Conservation (phyloP, 768 basidiomycete species). For the Rhizopogon sp. region DNA sequence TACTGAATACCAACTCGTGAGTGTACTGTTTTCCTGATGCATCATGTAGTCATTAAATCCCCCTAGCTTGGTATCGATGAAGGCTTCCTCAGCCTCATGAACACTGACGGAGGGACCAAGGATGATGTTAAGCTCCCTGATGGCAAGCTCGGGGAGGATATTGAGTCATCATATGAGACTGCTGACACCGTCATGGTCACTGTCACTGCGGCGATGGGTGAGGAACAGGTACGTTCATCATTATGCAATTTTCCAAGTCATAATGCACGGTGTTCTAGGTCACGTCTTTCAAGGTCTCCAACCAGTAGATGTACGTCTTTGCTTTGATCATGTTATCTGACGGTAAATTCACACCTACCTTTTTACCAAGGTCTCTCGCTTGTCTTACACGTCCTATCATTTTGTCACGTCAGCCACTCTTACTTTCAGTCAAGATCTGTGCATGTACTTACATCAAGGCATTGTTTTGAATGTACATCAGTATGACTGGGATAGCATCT, state of each 20-base stretch:
- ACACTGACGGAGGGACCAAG: conserved; percentile 70
- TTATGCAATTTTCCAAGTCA: too few relatives aligned
- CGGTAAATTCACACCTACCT: neutral
- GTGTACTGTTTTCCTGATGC: conserved; percentile 15
- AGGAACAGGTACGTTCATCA: conserved; percentile 58
- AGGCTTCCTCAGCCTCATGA: conserved; percentile 94
- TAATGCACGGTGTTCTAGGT: neutral
- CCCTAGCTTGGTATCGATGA: conserved; percentile 84
- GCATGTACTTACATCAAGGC: conserved; percentile 2
- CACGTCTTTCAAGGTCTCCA: neutral
- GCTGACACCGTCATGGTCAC: conserved; percentile 89
- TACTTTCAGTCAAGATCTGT: conserved; percentile 1
- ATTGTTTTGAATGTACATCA: conserved; percentile 1
- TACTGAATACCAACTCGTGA: conserved; percentile 86
- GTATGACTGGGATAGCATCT: neutral
- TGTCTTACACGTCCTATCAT: conserved; percentile 4
- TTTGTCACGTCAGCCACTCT: neutral
- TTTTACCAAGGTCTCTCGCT: neutral
- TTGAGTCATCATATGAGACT: conserved; percentile 66
- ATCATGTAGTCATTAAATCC: neutral
- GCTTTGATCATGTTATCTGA: neutral
- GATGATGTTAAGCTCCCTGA: conserved; percentile 96
- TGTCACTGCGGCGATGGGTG: conserved; percentile 84
- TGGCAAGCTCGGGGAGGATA: conserved; percentile 69
- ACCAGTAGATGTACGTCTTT: neutral